phyloP scores from a whole-genome alignment of 2,329 filamentous ascomycete genomes.

The Sporothrix protearum region DNA sequence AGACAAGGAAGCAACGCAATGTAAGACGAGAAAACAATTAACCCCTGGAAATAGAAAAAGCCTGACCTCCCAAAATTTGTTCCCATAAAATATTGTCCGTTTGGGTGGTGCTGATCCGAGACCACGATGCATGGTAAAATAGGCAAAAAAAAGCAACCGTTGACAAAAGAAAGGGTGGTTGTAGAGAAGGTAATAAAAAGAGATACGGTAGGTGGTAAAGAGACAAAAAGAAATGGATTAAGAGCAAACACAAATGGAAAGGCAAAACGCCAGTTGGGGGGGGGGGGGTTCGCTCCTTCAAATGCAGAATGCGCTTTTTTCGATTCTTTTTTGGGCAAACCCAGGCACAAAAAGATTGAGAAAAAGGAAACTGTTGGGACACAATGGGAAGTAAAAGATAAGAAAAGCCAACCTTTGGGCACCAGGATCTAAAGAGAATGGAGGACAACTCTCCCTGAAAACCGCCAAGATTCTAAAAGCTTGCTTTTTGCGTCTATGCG shows the following conservation, averaged over 20 bases:
- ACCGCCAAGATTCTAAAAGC: neutral
- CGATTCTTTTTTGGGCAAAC: conserved; percentile 14
- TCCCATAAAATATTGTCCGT: conserved; percentile 19
- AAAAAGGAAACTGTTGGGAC: conserved; percentile 17
- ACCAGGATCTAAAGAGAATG: conserved; percentile 28
- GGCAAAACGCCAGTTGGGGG: conserved; percentile 7
- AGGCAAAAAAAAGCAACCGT: neutral
- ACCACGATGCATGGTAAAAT: conserved; percentile 19
- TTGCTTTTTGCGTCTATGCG: conserved; percentile 3
- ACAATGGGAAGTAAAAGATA: neutral
- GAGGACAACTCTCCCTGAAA: neutral
- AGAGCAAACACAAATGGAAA: conserved; percentile 4
- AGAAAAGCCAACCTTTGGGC: conserved; percentile 11
- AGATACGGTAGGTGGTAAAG: neutral
- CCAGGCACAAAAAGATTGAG: conserved; percentile 18
- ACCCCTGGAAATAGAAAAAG: conserved; percentile 15
- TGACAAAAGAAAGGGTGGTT: neutral
- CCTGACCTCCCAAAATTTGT: conserved; percentile 18
- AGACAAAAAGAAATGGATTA: neutral
- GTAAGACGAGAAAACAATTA: conserved; percentile 9
- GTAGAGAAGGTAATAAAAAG: neutral
- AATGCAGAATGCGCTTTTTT: conserved; percentile 20
- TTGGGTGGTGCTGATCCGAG: conserved; percentile 21
- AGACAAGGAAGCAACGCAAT: neutral
- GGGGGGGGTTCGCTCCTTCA: conserved; percentile 24